A percentile compares a stretch with the other conserved stretches of the same genome.
Evolutionary conservation across 805 yeast species (phyloP).

Genomic region (Saccharomycopsis fermentans): DNA sequence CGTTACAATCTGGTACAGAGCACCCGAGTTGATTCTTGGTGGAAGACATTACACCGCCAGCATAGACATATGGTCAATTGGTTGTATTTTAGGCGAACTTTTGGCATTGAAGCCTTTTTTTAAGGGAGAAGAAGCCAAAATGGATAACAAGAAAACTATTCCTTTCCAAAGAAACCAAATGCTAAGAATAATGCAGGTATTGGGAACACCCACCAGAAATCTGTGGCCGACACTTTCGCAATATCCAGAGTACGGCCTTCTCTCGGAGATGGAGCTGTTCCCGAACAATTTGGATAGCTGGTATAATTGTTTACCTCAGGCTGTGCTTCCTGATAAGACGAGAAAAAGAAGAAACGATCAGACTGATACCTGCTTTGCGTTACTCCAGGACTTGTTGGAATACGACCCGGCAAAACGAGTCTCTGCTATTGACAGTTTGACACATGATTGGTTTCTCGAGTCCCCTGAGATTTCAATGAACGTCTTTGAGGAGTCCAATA

Average conservation of each 20-base stretch:
- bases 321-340: neutral
- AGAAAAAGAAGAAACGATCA: constrained; percentile 25
- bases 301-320: constrained; percentile 34
- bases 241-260: constrained; percentile 74
- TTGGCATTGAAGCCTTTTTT: constrained; percentile 84
- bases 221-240: constrained; percentile 70
- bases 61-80: constrained; percentile 91
- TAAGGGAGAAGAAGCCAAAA: constrained; percentile 95
- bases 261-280: constrained; percentile 48
- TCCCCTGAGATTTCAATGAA: constrained; percentile 58
- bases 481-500: constrained; percentile 66
- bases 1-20: constrained; percentile 94
- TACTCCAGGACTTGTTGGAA: constrained; percentile 54
- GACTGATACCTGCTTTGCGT: constrained; percentile 52
- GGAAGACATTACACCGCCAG: constrained; percentile 90
- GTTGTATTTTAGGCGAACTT: constrained; percentile 88
- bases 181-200: constrained; percentile 80
- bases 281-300: constrained; percentile 69
- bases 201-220: constrained; percentile 78
- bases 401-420: constrained; percentile 78
- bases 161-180: constrained; percentile 93
- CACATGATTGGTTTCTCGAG: constrained; percentile 72
- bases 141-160: constrained; percentile 85
- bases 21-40: constrained; percentile 85
- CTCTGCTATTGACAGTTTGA: constrained; percentile 66